phyloP scores from a whole-genome alignment of 1,284 basidiomycete species.

The Mycena sp. region DNA sequence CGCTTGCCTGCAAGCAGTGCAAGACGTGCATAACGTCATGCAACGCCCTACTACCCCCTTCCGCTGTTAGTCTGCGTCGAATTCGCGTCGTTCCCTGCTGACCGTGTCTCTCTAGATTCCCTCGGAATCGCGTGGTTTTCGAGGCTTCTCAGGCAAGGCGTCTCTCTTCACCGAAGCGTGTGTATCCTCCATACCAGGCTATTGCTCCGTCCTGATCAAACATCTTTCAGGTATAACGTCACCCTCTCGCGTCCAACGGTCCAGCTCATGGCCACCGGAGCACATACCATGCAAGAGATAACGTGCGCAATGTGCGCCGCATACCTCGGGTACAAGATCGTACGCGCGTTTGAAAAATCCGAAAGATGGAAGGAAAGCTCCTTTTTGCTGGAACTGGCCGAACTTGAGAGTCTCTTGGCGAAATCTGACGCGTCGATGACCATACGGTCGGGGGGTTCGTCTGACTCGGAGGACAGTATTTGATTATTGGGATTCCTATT shows the following conservation, averaged over 20 bases:
- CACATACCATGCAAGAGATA: slow-evolving; percentile 46
- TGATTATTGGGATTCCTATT: too few relatives aligned
- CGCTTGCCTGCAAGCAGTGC: slow-evolving; percentile 51
- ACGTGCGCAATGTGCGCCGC: slow-evolving; percentile 34
- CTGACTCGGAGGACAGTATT: slow-evolving; percentile 46
- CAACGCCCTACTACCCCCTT: slow-evolving; percentile 50
- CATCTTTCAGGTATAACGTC: slow-evolving; percentile 50
- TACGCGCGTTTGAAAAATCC: slow-evolving; percentile 62
- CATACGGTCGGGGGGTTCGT: slow-evolving; percentile 36
- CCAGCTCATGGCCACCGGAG: slow-evolving; percentile 70
- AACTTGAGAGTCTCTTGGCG: slow-evolving; percentile 41
- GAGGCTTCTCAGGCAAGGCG: slow-evolving; percentile 59
- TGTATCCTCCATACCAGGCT: too few relatives aligned
- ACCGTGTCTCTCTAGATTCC: slow-evolving; percentile 45
- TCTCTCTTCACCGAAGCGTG: slow-evolving; percentile 61
- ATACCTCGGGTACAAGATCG: slow-evolving; percentile 71
- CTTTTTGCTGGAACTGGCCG: slow-evolving; percentile 64
- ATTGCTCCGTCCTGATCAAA: not conserved
- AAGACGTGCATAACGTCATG: slow-evolving; percentile 53
- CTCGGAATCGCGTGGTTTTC: slow-evolving; percentile 52
- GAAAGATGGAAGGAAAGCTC: slow-evolving; percentile 73
- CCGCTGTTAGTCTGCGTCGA: slow-evolving; percentile 46
- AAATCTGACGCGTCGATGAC: slow-evolving; percentile 24
- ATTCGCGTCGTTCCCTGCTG: slow-evolving; percentile 3
- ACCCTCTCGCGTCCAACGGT: slow-evolving; percentile 49